A percentile compares a stretch with the other conserved stretches of the same genome.
phyloP scores from a whole-genome alignment of 371 early-diverging fungal genomes.

The Phascolomyces articulosus region DNA sequence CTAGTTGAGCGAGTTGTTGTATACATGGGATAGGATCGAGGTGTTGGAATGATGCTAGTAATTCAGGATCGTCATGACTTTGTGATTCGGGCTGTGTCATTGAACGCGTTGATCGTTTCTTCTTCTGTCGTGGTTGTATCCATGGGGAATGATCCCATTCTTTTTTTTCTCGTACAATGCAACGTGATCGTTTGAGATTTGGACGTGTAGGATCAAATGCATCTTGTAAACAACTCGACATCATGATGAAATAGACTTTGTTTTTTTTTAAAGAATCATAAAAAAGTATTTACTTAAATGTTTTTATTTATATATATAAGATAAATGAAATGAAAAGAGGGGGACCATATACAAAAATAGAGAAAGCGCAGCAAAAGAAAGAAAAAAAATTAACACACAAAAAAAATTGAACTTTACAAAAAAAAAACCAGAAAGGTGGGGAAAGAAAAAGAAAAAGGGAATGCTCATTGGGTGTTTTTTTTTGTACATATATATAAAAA shows the following conservation, averaged over 20 bases:
- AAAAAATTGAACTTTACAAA: too few relatives aligned
- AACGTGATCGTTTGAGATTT: neutral
- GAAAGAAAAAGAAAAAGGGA: too few relatives aligned
- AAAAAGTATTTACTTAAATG: neutral
- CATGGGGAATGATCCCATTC: neutral
- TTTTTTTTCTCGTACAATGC: neutral
- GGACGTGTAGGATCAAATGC: neutral
- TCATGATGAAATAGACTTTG: too few relatives aligned
- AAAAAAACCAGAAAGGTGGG: neutral
- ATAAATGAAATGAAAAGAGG: neutral
- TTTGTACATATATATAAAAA: neutral
- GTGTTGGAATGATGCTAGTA: neutral
- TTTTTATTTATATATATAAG: neutral
- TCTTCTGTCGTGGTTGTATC: neutral
- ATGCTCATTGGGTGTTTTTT: too few relatives aligned
- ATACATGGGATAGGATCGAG: neutral
- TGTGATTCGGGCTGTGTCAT: neutral
- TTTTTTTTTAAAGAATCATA: too few relatives aligned
- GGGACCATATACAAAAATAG: too few relatives aligned
- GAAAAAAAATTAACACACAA: too few relatives aligned
- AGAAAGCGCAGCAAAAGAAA: too few relatives aligned
- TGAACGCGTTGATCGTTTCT: neutral
- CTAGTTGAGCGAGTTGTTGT: neutral
- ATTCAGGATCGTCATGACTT: neutral
- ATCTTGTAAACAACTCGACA: neutral